Evolutionary conservation across 2,329 filamentous ascomycete species (phyloP).

Genomic region (Ophiostoma piceae): DNA sequence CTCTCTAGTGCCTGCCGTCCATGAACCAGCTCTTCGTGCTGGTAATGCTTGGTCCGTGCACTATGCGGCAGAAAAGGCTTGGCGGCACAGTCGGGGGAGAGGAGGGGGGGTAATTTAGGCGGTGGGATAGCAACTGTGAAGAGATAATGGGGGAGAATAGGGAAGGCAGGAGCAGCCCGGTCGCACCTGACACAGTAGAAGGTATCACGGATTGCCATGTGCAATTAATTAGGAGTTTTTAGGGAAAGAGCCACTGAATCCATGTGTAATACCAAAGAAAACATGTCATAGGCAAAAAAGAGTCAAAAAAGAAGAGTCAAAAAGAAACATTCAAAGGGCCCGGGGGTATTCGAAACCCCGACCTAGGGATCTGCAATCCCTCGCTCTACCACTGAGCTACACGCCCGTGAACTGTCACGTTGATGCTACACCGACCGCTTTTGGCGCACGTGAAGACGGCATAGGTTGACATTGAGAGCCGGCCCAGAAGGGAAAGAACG

Average conservation of each 20-base stretch:
- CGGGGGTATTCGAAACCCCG: too few species aligned
- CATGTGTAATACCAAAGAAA: too few species aligned
- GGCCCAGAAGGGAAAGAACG: not conserved
- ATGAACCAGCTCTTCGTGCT: not conserved
- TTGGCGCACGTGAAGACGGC: slow-evolving; percentile 13
- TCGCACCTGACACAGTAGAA: too few species aligned
- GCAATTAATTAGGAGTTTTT: too few species aligned
- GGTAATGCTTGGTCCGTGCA: slow-evolving; percentile 14
- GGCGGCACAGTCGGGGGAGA: not conserved
- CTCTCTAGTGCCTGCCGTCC: not conserved
- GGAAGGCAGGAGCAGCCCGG: not conserved
- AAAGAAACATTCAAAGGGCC: too few species aligned
- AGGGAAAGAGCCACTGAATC: too few species aligned
- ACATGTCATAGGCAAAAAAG: too few species aligned
- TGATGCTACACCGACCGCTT: not conserved
- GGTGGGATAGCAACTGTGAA: not conserved
- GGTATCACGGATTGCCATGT: too few species aligned
- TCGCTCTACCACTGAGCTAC: too few species aligned
- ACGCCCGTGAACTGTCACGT: too few species aligned
- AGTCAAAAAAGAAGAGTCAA: too few species aligned
- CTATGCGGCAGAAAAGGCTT: slow-evolving; percentile 13
- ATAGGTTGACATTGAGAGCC: slow-evolving; percentile 1
- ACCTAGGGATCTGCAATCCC: too few species aligned
- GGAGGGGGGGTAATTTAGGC: not conserved
- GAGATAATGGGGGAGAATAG: not conserved